Conservation (phyloP, 116 monocot species). For the Cymodocea nodosa region DNA sequence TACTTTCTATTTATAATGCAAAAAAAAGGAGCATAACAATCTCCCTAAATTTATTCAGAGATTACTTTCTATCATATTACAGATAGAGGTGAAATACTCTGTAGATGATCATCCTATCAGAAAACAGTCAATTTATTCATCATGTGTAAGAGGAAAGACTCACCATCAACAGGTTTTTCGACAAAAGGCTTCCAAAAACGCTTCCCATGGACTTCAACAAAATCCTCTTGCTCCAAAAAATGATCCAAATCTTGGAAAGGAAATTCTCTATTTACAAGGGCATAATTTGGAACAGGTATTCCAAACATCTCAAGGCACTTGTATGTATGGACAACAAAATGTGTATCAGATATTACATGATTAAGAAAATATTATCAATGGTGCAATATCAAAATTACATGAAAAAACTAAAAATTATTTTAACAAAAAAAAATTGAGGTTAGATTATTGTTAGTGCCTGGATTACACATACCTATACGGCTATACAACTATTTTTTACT, state of each 20-base stretch:
- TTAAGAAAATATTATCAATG: background rate
- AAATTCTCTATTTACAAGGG: conserved; percentile 82
- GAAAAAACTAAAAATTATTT: no score
- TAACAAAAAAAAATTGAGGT: no score
- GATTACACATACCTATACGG: no score
- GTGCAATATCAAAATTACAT: no score
- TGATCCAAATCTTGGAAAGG: conserved; percentile 87
- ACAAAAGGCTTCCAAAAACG: conserved; percentile 98
- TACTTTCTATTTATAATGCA: no score
- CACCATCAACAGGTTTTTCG: conserved; percentile 97
- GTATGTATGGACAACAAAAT: conserved; percentile 7
- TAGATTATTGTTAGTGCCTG: no score
- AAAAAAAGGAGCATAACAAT: no score
- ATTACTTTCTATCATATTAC: no score
- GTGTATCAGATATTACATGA: background rate
- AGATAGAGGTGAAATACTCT: no score
- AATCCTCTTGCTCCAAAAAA: conserved; percentile 98
- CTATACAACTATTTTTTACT: no score
- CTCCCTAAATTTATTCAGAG: no score
- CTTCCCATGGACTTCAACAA: conserved; percentile 92
- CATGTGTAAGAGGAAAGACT: conserved; percentile 6
- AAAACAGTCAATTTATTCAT: background rate
- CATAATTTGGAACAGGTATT: conserved; percentile 93
- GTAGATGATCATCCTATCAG: no score
- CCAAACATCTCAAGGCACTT: conserved; percentile 81